Base-by-base conservation (phyloP, 768 basidiomycete genomes). In the Lentinus tigrinus region DNA sequence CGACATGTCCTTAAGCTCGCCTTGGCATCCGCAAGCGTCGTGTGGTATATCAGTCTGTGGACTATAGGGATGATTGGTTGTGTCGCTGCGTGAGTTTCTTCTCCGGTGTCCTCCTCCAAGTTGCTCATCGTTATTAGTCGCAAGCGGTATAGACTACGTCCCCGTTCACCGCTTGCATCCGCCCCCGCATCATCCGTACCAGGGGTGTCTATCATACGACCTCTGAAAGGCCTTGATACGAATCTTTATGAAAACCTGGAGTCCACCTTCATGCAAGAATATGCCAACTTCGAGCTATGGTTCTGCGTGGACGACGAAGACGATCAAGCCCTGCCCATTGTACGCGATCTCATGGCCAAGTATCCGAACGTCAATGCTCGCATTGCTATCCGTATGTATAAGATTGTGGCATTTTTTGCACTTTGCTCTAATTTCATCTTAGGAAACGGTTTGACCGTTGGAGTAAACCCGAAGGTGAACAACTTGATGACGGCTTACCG, bases 221-320 rank as follows among this genome's bases (percentile, higher is more conserved):
- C 97, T 7, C 79, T 99, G 50, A 95, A 95, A 71, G 97, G 97
- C 14, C 78, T 99, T 23, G 97, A 99, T 73, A 84, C 89, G 57
- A 98, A 98, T 71, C 81, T 99, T 19, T 98, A 90, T 73, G 95
- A 97, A 76, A 98, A 98, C 71, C 76, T 99, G 49, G 93, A 97
- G 73, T 93, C 94, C 4, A 91, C 92, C 0, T 96, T 98, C 73
- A 79, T 76, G 31, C 94, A 97, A 67, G 89, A 95, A 62, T 98
- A 98, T 70, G 86, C 91, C 0, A 89, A 89, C 62, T 96, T 84
- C 66, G 95, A 99, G 73, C 85, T 99, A 56, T 76, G 98, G 40
- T 86, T 98, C 58, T 93, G 91, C 26, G 88, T 98, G 5, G 93
- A 93, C n/a, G 86, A 92, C 51, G 87, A 88, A 64, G 71, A 83